Base-by-base conservation (phyloP, 2,329 filamentous ascomycete species). In the Botrytis aclada region DNA sequence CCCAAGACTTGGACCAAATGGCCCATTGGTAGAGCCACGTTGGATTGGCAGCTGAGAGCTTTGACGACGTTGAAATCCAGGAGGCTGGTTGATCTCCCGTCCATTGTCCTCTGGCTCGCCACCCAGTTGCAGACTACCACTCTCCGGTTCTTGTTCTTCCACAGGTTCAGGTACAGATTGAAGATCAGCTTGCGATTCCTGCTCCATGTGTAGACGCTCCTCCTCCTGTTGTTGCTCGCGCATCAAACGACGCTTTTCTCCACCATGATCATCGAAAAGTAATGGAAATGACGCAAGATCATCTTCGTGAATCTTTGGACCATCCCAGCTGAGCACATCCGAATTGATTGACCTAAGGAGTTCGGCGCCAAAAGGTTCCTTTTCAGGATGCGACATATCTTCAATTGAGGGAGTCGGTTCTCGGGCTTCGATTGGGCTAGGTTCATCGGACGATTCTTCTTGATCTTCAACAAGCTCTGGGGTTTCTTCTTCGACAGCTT, bases 51-150 rank as follows among this genome's bases (percentile, higher is more conserved):
- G 90, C 78, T 94, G 93, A 12, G 93, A 90, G 20, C 88, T 89
- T 74, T 88, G 85, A 74, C 89, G 88, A 67, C 90, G 88, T 74
- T 90, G 87, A 73, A 87, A 87, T 64, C 81, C 80, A 77, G 87
- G 84, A 56, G 82, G 72, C 43, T 79, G 73, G 29, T 62, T 76
- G 7, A 75, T 82, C 67, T 88, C 87, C 29, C 85, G 84, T 29
- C 82, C 80, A 62, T 83, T 83, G 34, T 93, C 91, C 80, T 98
- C 95, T 0, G 95, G 95, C 81, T 98, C 95, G 61, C 95, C 95
- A 73, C 95, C 95, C 29, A 98, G 86, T 73, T 97, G 95, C 73
- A 96, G 86, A 80, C 95, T 98, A 22, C 89, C 89, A 77, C 92
- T 92, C 82, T 96, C 94, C 1, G 90, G 89, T 72, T 92, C 91